Conservation (phyloP, 108 stramenopile genomes). For the Schizochytrium sp. region DNA sequence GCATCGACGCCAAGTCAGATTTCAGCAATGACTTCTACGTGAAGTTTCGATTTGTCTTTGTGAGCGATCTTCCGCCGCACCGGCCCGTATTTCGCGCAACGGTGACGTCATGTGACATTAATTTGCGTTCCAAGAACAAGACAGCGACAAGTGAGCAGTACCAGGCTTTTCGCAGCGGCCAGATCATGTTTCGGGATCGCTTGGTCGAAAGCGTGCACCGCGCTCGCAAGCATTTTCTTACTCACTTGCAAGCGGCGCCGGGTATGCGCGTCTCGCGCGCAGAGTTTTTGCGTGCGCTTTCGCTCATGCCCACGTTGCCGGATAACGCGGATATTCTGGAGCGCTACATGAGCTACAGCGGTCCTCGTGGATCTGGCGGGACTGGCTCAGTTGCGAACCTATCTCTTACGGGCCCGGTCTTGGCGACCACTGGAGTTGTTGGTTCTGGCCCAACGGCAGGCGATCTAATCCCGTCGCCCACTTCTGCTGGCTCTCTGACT, state of each 20-base stretch:
- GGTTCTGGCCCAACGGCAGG: neutral
- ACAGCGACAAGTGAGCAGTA: neutral
- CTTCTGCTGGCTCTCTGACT: neutral
- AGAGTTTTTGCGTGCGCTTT: neutral
- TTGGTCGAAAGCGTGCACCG: neutral
- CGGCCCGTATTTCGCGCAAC: neutral
- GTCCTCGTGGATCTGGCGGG: neutral
- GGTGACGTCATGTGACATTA: neutral
- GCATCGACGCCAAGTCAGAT: neutral
- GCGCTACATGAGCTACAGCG: neutral
- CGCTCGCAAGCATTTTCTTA: neutral
- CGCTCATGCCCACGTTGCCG: neutral
- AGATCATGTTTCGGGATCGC: neutral
- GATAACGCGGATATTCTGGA: neutral
- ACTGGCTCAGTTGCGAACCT: too few species aligned
- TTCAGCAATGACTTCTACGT: neutral
- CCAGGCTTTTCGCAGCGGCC: neutral
- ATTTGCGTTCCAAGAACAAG: neutral
- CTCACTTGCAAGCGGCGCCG: neutral
- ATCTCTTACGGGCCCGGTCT: too few species aligned
- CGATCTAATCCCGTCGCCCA: neutral
- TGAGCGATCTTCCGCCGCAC: neutral
- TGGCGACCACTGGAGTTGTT: neutral
- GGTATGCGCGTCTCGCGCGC: neutral
- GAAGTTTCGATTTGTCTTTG: neutral